Conservation (phyloP, 1,284 basidiomycete species). For the Schizophyllum commune region DNA sequence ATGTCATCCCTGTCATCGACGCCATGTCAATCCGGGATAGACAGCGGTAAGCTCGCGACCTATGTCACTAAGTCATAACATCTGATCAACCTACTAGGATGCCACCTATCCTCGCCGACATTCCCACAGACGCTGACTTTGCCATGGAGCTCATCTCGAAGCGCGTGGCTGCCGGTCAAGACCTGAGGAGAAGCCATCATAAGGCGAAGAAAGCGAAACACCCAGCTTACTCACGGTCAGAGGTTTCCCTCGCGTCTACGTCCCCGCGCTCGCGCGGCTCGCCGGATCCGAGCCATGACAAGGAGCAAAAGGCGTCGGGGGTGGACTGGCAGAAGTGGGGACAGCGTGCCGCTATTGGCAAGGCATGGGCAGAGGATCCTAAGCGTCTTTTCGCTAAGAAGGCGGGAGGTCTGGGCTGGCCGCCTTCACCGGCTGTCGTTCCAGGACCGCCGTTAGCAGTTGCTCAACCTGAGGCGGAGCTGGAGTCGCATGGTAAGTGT, state of each 20-base stretch:
- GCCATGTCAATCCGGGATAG: constrained; percentile 40
- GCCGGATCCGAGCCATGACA: constrained; percentile 6
- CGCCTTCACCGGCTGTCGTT: neutral
- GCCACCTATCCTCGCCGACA: constrained; percentile 39
- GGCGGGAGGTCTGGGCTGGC: constrained; percentile 16
- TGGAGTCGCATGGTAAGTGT: constrained; percentile 34
- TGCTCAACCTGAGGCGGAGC: constrained; percentile 10
- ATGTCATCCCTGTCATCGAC: constrained; percentile 47
- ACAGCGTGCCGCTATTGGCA: constrained; percentile 35
- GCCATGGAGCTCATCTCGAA: constrained; percentile 61
- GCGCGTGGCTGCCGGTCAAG: constrained; percentile 48
- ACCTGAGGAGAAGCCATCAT: constrained; percentile 20
- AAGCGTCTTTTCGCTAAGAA: constrained; percentile 29
- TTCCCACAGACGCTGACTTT: constrained; percentile 59
- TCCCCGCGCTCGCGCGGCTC: neutral
- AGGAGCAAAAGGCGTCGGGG: constrained; percentile 8
- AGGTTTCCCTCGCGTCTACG: neutral
- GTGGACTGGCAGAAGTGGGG: constrained; percentile 53
- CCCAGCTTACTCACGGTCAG: neutral
- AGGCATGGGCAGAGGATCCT: constrained; percentile 33
- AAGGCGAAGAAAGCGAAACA: constrained; percentile 2
- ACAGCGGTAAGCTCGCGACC: constrained; percentile 29
- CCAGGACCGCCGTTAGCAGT: constrained; percentile 6
- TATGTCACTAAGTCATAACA: constrained; percentile 5
- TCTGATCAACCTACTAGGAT: constrained; percentile 23